phyloP scores from a whole-genome alignment of 164 flowering plant genomes.

The Vitis labrusca region DNA sequence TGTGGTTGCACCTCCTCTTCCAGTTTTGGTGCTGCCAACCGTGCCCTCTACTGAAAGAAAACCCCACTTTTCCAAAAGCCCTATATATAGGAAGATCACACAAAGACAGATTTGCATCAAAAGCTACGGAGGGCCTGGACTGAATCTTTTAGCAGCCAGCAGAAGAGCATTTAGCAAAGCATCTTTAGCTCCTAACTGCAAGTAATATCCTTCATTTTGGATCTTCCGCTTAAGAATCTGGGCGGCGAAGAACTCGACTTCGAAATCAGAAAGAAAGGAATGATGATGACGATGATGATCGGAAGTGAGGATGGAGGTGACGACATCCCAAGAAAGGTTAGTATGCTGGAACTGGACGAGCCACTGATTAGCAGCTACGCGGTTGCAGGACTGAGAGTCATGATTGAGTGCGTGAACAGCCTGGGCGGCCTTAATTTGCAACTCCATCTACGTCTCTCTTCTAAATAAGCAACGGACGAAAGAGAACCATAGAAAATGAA shows the following conservation, averaged over 20 bases:
- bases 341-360: slow-evolving; percentile 90
- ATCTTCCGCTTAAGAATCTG: slow-evolving; percentile 96
- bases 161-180: slow-evolving; percentile 82
- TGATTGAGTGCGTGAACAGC: slow-evolving; percentile 89
- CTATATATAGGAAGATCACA: too few relatives aligned
- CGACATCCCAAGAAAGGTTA: slow-evolving; percentile 86
- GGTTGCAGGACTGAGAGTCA: slow-evolving; percentile 78
- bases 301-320: slow-evolving; percentile 77
- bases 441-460: slow-evolving; percentile 38
- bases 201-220: slow-evolving; percentile 72
- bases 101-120: too few relatives aligned
- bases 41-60: too few relatives aligned
- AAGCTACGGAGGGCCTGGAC: slow-evolving; percentile 78
- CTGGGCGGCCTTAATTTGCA: slow-evolving; percentile 71
- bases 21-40: too few relatives aligned
- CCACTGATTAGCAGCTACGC: slow-evolving; percentile 97
- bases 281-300: slow-evolving; percentile 18
- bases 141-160: slow-evolving; percentile 73
- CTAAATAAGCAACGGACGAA: slow-evolving; percentile 1
- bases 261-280: slow-evolving; percentile 40
- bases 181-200: slow-evolving; percentile 74
- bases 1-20: too few relatives aligned
- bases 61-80: too few relatives aligned
- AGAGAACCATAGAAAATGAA: neutral
- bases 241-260: slow-evolving; percentile 91